Evolutionary conservation across 306 rosid genomes (phyloP).

Genomic region (Vicia villosa): DNA sequence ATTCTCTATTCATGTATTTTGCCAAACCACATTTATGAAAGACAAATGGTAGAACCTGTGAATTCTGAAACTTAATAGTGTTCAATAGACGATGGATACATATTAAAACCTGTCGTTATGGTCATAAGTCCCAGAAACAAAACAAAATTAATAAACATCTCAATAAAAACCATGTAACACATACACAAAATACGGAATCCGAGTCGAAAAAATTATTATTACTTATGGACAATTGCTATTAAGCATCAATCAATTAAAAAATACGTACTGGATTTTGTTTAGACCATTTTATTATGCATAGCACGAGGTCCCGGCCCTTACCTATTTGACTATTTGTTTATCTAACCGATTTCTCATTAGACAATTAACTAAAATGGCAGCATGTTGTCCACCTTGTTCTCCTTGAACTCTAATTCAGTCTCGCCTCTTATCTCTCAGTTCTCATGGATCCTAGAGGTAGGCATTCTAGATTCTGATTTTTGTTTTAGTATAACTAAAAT

Average conservation of each 20-base stretch:
- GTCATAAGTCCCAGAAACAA: not conserved
- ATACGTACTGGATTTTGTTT: not conserved
- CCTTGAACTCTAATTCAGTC: too few species aligned
- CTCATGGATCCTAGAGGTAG: too few species aligned
- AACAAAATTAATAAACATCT: not conserved
- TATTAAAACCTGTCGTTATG: conserved; percentile 4
- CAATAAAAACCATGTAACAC: conserved; percentile 9
- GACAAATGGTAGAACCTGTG: not conserved
- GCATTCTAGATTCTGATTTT: too few species aligned
- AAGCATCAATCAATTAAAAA: not conserved
- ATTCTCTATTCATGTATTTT: conserved; percentile 1
- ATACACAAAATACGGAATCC: conserved; percentile 14
- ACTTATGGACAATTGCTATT: not conserved
- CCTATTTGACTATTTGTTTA: not conserved
- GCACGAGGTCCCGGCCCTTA: not conserved
- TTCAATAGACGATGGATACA: not conserved
- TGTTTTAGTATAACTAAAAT: too few species aligned
- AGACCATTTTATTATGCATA: not conserved
- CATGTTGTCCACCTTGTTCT: too few species aligned
- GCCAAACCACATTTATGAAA: not conserved
- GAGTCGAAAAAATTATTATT: not conserved
- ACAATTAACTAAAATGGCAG: too few species aligned
- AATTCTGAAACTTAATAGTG: not conserved
- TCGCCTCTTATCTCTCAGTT: too few species aligned
- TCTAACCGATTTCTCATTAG: not conserved